A percentile compares a stretch with the other conserved stretches of the same genome.
phyloP scores from a whole-genome alignment of 495 filamentous ascomycete genomes.

The Tuber microsphaerosporum region DNA sequence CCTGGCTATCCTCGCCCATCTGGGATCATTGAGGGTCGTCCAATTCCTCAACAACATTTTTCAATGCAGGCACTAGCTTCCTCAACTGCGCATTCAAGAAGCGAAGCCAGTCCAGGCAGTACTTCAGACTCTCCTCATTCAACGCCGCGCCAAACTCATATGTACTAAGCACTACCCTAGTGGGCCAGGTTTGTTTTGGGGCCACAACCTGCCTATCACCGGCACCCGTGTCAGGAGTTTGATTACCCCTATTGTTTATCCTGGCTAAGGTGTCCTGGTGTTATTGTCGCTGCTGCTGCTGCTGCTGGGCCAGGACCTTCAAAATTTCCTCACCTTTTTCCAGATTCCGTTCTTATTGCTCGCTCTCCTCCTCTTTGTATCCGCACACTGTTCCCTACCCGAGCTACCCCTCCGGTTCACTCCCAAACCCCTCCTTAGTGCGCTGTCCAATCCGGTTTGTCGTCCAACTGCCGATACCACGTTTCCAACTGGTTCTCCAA shows the following conservation, averaged over 20 bases:
- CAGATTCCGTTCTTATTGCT: slow-evolving; percentile 37
- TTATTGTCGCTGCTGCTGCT: slow-evolving; percentile 47
- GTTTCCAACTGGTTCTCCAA: slow-evolving; percentile 70
- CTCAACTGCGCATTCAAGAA: slow-evolving; percentile 69
- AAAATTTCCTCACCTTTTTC: slow-evolving; percentile 40
- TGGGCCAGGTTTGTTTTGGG: slow-evolving; percentile 55
- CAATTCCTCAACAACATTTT: slow-evolving; percentile 65
- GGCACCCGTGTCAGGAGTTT: slow-evolving; percentile 20
- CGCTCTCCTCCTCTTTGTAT: slow-evolving; percentile 47
- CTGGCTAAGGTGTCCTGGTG: background rate
- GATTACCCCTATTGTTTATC: background rate
- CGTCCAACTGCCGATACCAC: slow-evolving; percentile 73
- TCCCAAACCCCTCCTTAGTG: slow-evolving; percentile 59
- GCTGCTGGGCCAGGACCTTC: slow-evolving; percentile 55
- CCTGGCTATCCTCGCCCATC: background rate
- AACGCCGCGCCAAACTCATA: slow-evolving; percentile 80
- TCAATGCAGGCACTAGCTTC: slow-evolving; percentile 60
- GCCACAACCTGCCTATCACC: slow-evolving; percentile 10
- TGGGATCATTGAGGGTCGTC: slow-evolving; percentile 47
- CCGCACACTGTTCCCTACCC: slow-evolving; percentile 44
- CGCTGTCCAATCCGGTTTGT: slow-evolving; percentile 74
- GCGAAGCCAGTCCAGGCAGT: slow-evolving; percentile 67
- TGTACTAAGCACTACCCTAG: slow-evolving; percentile 71
- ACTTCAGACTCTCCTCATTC: slow-evolving; percentile 75
- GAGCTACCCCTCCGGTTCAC: slow-evolving; percentile 28